Percentiles rank a stretch among this genome's conserved stretches.
Evolutionary conservation across 73 alveolate genomes (phyloP).

Genomic region (Effrenium voratum): DNA sequence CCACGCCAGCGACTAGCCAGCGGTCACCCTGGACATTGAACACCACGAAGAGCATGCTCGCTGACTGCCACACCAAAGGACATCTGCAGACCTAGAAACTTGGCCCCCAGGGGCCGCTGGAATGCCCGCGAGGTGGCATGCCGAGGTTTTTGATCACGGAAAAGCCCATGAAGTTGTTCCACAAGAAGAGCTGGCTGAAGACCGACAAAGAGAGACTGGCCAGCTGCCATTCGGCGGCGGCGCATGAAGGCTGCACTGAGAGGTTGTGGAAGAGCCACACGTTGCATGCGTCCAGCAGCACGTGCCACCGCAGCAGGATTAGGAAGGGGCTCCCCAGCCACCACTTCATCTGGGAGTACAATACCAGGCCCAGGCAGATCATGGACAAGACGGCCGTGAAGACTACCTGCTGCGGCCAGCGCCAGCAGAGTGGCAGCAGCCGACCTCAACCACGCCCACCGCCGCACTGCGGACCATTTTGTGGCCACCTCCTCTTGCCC

Average conservation of each 20-base stretch:
- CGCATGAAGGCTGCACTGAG: slow-evolving; percentile 21
- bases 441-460: too few species aligned
- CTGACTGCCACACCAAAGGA: too few species aligned
- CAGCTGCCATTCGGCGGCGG: neutral
- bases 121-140: slow-evolving; percentile 41
- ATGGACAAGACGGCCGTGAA: too few species aligned
- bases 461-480: too few species aligned
- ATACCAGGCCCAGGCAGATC: too few species aligned
- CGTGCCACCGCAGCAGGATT: slow-evolving; percentile 45
- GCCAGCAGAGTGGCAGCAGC: too few species aligned
- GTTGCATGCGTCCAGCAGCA: slow-evolving; percentile 48
- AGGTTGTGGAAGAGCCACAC: slow-evolving; percentile 62
- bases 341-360: slow-evolving; percentile 73
- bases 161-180: slow-evolving; percentile 80
- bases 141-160: slow-evolving; percentile 29
- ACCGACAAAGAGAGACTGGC: neutral
- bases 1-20: too few species aligned
- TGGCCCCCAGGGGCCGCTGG: slow-evolving; percentile 12
- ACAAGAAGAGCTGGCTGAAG: slow-evolving; percentile 36
- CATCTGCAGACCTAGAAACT: neutral
- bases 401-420: too few species aligned
- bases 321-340: slow-evolving; percentile 43
- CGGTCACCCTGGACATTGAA: too few species aligned
- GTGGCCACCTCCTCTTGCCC: too few species aligned
- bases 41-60: too few species aligned